Evolutionary conservation across 179 eudicot species (phyloP).

Genomic region (Patellifolia procumbens): DNA sequence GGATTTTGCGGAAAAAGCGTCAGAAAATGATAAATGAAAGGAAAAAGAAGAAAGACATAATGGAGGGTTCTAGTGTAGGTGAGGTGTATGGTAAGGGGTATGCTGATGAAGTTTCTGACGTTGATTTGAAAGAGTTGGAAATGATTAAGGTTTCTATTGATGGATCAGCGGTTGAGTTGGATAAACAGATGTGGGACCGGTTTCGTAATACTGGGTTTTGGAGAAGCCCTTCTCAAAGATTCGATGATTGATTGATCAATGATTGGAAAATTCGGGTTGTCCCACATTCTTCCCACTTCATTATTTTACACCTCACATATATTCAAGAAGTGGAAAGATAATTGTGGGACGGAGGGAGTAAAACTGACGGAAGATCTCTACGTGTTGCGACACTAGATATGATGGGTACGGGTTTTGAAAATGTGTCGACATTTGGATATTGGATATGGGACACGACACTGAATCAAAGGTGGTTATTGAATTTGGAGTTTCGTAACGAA

Average conservation of each 20-base stretch:
- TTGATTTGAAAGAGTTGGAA: slow-evolving; percentile 25
- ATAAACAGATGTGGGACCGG: slow-evolving; percentile 38
- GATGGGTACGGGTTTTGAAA: neutral
- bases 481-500: neutral
- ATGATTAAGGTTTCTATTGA: slow-evolving; percentile 32
- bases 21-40: slow-evolving; percentile 3
- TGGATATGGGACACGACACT: neutral
- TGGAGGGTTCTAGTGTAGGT: slow-evolving; percentile 4
- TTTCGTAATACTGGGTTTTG: slow-evolving; percentile 35
- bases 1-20: slow-evolving; percentile 24
- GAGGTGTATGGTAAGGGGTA: slow-evolving; percentile 18
- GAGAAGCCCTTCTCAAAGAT: slow-evolving; percentile 39
- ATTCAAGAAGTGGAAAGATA: too few species aligned
- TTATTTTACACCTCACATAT: too few species aligned
- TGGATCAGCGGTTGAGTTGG: slow-evolving; percentile 32
- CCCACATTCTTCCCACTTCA: too few species aligned
- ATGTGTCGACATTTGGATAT: neutral
- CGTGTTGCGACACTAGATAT: too few species aligned
- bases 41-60: neutral
- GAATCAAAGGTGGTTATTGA: neutral
- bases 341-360: too few species aligned
- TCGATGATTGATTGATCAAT: neutral
- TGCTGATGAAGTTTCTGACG: slow-evolving; percentile 29
- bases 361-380: too few species aligned
- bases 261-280: neutral